Evolutionary conservation across 2,329 filamentous ascomycete species (phyloP).

Genomic region (Cadophora sp.): DNA sequence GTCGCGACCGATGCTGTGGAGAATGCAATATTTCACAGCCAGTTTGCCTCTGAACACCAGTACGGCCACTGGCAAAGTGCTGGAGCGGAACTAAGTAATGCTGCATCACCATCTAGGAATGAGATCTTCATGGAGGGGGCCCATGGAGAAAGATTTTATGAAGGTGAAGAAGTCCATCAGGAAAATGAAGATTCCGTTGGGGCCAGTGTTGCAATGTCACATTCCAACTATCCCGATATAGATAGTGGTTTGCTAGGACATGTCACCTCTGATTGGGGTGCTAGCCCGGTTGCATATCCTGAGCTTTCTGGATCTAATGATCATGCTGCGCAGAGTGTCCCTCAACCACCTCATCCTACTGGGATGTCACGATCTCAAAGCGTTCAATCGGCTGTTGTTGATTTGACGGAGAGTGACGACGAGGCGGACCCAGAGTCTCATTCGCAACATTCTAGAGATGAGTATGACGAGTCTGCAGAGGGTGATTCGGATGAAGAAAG

Average conservation of each 20-base stretch:
- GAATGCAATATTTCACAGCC: not conserved
- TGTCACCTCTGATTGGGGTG: constrained; percentile 7
- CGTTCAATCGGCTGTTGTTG: constrained; percentile 35
- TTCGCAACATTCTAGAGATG: constrained; percentile 5
- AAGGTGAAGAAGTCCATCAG: constrained; percentile 23
- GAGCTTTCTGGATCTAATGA: constrained; percentile 25
- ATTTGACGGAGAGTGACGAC: constrained; percentile 38
- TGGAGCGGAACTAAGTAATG: constrained; percentile 21
- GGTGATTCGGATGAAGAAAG: constrained; percentile 27
- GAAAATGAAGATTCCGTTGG: constrained; percentile 11
- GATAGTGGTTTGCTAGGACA: not conserved
- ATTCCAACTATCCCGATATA: constrained; percentile 9
- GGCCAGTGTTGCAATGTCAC: not conserved
- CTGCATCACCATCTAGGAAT: constrained; percentile 22
- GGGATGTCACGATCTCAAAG: constrained; percentile 38
- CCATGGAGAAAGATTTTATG: constrained; percentile 28
- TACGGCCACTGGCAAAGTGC: constrained; percentile 34
- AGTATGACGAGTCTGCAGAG: not conserved
- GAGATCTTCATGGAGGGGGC: constrained; percentile 18
- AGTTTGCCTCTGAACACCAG: constrained; percentile 28
- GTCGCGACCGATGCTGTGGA: not conserved
- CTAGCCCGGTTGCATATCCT: constrained; percentile 31
- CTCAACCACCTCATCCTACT: constrained; percentile 15
- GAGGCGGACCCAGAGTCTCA: constrained; percentile 21
- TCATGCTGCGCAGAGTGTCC: not conserved